phyloP scores from a whole-genome alignment of 257 asterid species.

The Vinca minor region DNA sequence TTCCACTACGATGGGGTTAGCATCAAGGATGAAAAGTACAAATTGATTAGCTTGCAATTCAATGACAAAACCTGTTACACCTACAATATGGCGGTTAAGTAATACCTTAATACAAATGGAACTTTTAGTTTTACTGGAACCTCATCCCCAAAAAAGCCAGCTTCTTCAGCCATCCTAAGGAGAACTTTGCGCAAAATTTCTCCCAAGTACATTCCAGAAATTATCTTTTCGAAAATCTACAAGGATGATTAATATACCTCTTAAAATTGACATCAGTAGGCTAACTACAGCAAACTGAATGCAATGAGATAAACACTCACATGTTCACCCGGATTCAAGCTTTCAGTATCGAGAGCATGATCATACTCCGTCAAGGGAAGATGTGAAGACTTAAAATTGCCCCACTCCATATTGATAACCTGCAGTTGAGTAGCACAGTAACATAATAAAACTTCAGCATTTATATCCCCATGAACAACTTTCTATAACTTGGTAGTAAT shows the following conservation, averaged over 20 bases:
- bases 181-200: conserved; percentile 72
- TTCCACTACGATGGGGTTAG: neutral
- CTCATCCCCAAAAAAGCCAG: conserved; percentile 68
- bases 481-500: neutral
- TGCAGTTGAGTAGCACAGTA: conserved; percentile 18
- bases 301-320: conserved; percentile 18
- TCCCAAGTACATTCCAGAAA: conserved; percentile 91
- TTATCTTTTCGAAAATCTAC: conserved; percentile 78
- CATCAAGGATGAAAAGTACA: too few relatives aligned
- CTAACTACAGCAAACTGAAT: neutral
- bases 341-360: conserved; percentile 56
- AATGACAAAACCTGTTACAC: too few relatives aligned
- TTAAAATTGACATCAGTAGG: neutral
- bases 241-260: neutral
- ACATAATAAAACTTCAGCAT: conserved; percentile 1
- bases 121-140: conserved; percentile 63
- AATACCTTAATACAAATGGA: conserved; percentile 56
- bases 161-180: conserved; percentile 68
- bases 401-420: conserved; percentile 99
- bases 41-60: too few relatives aligned
- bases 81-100: neutral
- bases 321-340: conserved; percentile 87
- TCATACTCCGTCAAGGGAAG: conserved; percentile 81
- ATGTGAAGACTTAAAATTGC: conserved; percentile 83
- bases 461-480: neutral